Evolutionary conservation across 1,284 basidiomycete genomes (phyloP).

Genomic region (Cryptococcus depauperatus): DNA sequence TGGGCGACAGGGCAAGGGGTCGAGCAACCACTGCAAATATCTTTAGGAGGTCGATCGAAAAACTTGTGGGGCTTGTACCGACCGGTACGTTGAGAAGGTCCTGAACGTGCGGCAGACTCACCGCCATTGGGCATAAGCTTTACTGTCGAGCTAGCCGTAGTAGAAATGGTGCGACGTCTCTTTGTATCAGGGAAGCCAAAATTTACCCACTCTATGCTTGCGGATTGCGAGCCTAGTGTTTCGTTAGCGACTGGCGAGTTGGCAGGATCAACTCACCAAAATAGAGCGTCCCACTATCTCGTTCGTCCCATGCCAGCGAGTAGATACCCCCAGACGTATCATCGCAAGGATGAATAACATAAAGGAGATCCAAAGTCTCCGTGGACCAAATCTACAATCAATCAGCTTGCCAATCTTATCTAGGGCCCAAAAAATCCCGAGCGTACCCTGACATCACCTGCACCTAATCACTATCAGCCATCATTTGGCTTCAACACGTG

Average conservation of each 20-base stretch:
- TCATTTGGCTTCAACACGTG: constrained; percentile 1
- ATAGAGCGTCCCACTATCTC: constrained; percentile 61
- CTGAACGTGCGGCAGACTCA: constrained; percentile 8
- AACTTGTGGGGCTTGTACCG: constrained; percentile 41
- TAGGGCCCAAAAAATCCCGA: too few species aligned
- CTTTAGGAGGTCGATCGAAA: constrained; percentile 34
- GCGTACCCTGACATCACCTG: constrained; percentile 75
- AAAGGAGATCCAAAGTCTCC: constrained; percentile 59
- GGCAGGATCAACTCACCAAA: constrained; percentile 51
- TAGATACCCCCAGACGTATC: constrained; percentile 88
- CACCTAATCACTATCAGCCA: constrained; percentile 50
- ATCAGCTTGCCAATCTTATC: constrained; percentile 7
- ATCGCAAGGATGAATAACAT: constrained; percentile 71
- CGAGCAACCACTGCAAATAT: constrained; percentile 17
- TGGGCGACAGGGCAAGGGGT: constrained; percentile 14
- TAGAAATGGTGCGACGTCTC: constrained; percentile 20
- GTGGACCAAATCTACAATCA: constrained; percentile 71
- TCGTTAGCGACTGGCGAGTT: neutral
- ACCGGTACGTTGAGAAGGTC: constrained; percentile 32
- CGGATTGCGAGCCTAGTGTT: constrained; percentile 63
- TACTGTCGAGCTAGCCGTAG: constrained; percentile 25
- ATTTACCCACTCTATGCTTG: constrained; percentile 74
- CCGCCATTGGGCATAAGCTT: constrained; percentile 23
- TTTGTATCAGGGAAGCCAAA: constrained; percentile 46
- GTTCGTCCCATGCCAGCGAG: constrained; percentile 70